Evolutionary conservation across 495 filamentous ascomycete species (phyloP), one percentile per base, ranked within the genome.

Genomic region (Penicillium canescens): DNA sequence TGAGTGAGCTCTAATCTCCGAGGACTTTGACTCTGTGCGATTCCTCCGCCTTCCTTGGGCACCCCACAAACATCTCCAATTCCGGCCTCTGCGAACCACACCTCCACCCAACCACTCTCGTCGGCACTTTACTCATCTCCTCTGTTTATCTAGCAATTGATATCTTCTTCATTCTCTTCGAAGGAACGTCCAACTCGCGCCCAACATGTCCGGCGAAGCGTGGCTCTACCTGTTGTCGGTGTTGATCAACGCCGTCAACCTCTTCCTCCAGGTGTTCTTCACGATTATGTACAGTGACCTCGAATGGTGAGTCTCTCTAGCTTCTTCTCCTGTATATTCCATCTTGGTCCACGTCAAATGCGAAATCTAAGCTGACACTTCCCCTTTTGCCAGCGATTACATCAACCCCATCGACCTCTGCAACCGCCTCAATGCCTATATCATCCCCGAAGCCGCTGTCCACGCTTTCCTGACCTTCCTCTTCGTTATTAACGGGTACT

Each of bases 361-460:
- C 38, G 13, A 23, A 42, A 65, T 65, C n/a, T 2, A 26, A 61
- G 67, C 61, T 55, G 18, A 55, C 31, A 42, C 26, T 54, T 45
- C 26, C 42, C 46, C 42, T 57, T 51, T 50, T 62, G 42, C 48
- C 63, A 96, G 93, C 78, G 95, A 99, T 78, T 99, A 99, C 78
- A 98, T 99, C 79, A 99, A 99, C 79, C 95, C 95, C 13, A 98
- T 98, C 81, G 95, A 99, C 68, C 92, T 99, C 59, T 99, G 95
- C 88, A 99, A 99, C 86, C 89, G 95, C 61, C 89, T 99, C 58
- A 99, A 99, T 80, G 92, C 92, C 71, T 98, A 99, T 80, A 99
- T 99, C 72, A 86, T 98, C 69, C 95, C 95, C 69, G 95, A 99
- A 83, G 95, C 94, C 62, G 92, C 90, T 58, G 92, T 99, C 54